phyloP scores from a whole-genome alignment of 495 filamentous ascomycete genomes.

The Podospora didyma region DNA sequence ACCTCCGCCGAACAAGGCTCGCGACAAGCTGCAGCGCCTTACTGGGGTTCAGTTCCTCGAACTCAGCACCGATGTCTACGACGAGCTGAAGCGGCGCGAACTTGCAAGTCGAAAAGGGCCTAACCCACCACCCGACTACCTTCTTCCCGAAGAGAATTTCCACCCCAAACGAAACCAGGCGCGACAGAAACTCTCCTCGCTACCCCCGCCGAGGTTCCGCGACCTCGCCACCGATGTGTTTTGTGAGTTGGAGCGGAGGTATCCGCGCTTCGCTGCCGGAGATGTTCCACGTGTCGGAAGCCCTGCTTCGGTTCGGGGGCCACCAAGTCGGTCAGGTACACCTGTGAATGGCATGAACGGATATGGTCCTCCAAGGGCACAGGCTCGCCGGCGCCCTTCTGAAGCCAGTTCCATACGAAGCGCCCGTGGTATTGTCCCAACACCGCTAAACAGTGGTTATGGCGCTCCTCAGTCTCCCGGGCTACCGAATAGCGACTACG shows the following conservation, averaged over 20 bases:
- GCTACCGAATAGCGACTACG: constrained; percentile 37
- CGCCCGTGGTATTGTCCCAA: constrained; percentile 22
- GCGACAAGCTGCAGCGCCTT: constrained; percentile 86
- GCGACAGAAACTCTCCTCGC: constrained; percentile 83
- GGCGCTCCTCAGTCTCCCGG: constrained; percentile 43
- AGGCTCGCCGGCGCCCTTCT: constrained; percentile 46
- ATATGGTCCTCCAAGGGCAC: constrained; percentile 36
- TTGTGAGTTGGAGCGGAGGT: constrained; percentile 86
- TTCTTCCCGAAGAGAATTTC: constrained; percentile 80
- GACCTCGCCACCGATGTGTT: constrained; percentile 95
- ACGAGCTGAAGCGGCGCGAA: constrained; percentile 87
- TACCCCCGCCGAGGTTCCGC: constrained; percentile 77
- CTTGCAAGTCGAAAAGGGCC: constrained; percentile 48
- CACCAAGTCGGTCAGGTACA: constrained; percentile 51
- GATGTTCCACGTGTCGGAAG: constrained; percentile 68
- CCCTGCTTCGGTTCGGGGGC: constrained; percentile 55
- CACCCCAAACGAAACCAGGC: constrained; percentile 97
- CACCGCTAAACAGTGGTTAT: constrained; percentile 36
- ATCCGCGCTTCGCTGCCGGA: constrained; percentile 69
- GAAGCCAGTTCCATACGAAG: constrained; percentile 51
- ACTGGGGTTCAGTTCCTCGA: constrained; percentile 93
- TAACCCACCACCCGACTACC: constrained; percentile 56
- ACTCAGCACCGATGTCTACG: constrained; percentile 94
- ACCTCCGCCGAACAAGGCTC: constrained; percentile 75
- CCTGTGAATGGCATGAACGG: constrained; percentile 51